These are phyloP conservation scores for Trypethelium eluteriae DNA, from an alignment of 495 filamentous ascomycete species.

Conservation along the genomic window DNA sequence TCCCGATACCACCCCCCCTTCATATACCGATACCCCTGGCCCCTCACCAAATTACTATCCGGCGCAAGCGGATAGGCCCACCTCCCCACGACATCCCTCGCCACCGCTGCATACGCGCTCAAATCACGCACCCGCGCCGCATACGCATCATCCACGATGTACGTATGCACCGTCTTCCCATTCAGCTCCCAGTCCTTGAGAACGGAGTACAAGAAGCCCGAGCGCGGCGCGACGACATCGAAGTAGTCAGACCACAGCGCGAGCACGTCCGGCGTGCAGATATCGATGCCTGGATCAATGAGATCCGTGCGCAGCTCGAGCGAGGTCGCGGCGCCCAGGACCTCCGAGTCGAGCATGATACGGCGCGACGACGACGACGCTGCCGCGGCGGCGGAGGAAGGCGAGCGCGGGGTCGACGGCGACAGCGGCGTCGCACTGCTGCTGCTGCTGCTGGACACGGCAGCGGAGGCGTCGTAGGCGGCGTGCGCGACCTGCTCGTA, in stretches of 20 bases:
- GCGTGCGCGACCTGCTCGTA: constrained; percentile 63
- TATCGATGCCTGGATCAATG: constrained; percentile 92
- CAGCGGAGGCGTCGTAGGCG: neutral
- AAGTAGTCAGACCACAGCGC: constrained; percentile 96
- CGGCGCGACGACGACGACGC: constrained; percentile 18
- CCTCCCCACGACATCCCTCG: constrained; percentile 71
- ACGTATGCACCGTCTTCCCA: constrained; percentile 88
- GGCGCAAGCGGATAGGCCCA: constrained; percentile 94
- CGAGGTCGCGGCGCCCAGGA: constrained; percentile 55
- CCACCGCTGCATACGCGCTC: constrained; percentile 86
- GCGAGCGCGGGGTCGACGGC: constrained; percentile 11
- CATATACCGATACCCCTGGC: constrained; percentile 63
- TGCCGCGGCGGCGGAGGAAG: neutral
- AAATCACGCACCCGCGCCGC: constrained; percentile 77
- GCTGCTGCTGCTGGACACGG: neutral
- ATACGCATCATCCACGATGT: constrained; percentile 69
- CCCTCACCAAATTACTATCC: constrained; percentile 72
- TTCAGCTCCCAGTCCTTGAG: constrained; percentile 95
- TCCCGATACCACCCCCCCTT: constrained; percentile 63
- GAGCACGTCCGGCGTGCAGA: constrained; percentile 91
- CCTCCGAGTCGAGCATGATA: constrained; percentile 64
- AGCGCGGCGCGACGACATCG: constrained; percentile 82
- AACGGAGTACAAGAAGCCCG: constrained; percentile 82
- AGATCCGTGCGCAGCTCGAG: constrained; percentile 79
- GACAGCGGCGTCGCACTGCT: constrained; percentile 16